Base-by-base conservation (phyloP, 306 rosid species). In the Lathyrus oleraceus region DNA sequence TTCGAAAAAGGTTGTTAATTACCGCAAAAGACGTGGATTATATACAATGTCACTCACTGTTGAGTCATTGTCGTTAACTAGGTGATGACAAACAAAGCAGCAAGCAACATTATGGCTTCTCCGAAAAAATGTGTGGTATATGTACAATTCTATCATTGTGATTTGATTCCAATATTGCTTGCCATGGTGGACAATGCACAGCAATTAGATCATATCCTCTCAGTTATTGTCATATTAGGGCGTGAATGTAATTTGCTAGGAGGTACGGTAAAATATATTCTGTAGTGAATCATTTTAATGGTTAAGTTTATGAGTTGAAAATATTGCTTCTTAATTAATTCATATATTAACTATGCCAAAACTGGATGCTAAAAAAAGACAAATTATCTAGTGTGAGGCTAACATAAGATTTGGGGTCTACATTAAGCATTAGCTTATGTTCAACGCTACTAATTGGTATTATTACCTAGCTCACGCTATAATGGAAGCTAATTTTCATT, bases 31-130 rank as follows among this genome's bases (percentile, higher is more conserved):
- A 3, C 4, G 13, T 51, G 27, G 27, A 51, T 51, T 45, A 52
- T 52, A 14, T 35, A 48, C 0, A 16, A 43, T 52, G 66, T 65
- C 38, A 32, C 38, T 63, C 58, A 57, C 43, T 69, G 69, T 61
- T 17, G 76, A 70, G 83, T 79, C 76, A 27, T 44, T 44, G 36
- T 69, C 69, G 59, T 58, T 74, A 69, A 73, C 72, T 74, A 48
- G 54, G 54, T 48, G 54, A 51, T 51, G 76, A 62, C 73, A 61
- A 70, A 61, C 61, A 74, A 51, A 62, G 69, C n/a, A 69, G 56
- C 62, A 73, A 73, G 79, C 79, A 79, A 73, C 72, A 81, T 69
- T 45, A 44, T 71, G 61, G 44, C 60, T 72, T 69, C 53, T 2
- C n/a, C 10, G n/a, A 77, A 72, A 77, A 68, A 59, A 30, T 77